Base-by-base conservation (phyloP, 169 alveolate genomes). In the Cryptosporidium andersoni region DNA sequence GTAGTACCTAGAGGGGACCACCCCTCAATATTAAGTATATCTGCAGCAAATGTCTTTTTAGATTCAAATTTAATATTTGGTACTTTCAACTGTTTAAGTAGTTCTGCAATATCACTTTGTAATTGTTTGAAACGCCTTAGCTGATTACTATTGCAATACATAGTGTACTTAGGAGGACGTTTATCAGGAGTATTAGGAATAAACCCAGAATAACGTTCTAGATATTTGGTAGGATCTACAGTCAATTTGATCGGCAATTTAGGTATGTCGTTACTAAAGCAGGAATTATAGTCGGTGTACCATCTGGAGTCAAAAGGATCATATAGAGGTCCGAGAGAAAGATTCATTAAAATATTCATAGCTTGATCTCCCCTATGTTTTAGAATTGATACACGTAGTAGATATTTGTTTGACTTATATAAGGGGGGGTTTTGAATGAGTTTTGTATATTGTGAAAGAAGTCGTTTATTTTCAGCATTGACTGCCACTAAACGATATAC, bases 1-100 rank as follows among this genome's bases (percentile, higher is more conserved):
- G 85, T 74, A 14, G 85, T 74, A 43, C 47, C 60, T 14, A 74
- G 48, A 58, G 85, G 85, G 6, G 64, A 66, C 85, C 85, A 74
- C 2, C 85, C 85, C 11, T 74, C 74, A 43, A 74, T 11, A 40
- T 66, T 74, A 4, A 74, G 52, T 14, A 74, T 74, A 34, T 74
- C 85, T 14, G 85, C 67, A 4, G 60, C 6, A 14, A 74, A 42
- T 16, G 85, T 66, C 9, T 16, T 74, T 2, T 74, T 58, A n/a
- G 63, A 58, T 14, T 74, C 85, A n/a, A 74, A 74, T n/a, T 74
- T 68, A 34, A 74, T 48, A 53, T 43, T 4, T 14, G 85, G 85
- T 36, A 74, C 48, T 1, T 60, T 51, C 11, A 63, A 48, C 16
- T 43, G 9, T n/a, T 74, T 55, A 40, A 74, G 40, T 12, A 74